A percentile compares a stretch with the other conserved stretches of the same genome.
Conservation (phyloP, 2,329 filamentous ascomycete genomes). For the Cercospora beticola region DNA sequence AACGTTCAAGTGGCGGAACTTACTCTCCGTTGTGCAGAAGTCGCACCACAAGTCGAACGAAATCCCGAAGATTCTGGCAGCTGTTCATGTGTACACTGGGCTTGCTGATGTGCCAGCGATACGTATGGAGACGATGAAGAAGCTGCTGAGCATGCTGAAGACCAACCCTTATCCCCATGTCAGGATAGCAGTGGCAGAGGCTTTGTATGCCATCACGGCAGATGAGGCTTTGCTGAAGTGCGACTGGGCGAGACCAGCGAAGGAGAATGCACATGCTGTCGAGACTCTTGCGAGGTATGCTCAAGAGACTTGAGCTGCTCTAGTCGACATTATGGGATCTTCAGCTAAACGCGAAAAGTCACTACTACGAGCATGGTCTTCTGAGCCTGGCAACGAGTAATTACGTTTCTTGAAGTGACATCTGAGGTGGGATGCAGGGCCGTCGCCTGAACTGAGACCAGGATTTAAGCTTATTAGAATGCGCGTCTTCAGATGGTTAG, state of each 20-base stretch:
- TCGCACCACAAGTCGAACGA: constrained; percentile 80
- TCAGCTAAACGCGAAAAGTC: not conserved
- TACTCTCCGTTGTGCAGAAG: constrained; percentile 73
- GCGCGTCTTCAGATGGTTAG: not conserved
- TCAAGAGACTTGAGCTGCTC: not conserved
- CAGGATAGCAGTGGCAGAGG: constrained; percentile 47
- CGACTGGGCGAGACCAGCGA: constrained; percentile 28
- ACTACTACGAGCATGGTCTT: not conserved
- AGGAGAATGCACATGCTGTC: constrained; percentile 16
- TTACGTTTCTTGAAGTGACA: not conserved
- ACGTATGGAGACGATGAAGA: constrained; percentile 60
- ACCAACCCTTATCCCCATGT: constrained; percentile 79
- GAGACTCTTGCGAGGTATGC: constrained; percentile 9
- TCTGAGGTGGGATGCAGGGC: not conserved
- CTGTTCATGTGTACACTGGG: constrained; percentile 74
- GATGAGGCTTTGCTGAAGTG: constrained; percentile 32
- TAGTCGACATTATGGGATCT: not conserved
- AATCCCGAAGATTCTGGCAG: constrained; percentile 76
- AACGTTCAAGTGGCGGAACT: constrained; percentile 61
- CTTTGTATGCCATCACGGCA: constrained; percentile 41
- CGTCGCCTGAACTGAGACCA: not conserved
- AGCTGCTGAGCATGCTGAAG: constrained; percentile 69
- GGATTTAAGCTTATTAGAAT: not conserved
- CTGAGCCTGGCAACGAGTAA: not conserved
- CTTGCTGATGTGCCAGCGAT: constrained; percentile 58